phyloP scores from a whole-genome alignment of 768 basidiomycete genomes.

The Lentinula edodes region DNA sequence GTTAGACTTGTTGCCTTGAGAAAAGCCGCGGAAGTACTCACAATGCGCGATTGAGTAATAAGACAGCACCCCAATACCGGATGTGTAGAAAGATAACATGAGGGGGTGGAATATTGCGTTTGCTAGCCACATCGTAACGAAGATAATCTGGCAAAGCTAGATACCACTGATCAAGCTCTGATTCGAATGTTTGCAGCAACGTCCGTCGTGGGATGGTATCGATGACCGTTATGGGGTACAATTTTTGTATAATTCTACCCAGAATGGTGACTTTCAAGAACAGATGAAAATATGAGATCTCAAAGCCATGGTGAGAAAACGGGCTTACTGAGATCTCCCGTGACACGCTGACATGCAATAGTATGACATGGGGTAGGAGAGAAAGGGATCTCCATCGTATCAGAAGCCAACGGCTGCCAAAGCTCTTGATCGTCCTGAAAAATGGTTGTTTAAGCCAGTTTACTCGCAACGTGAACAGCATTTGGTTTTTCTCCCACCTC shows the following conservation, averaged over 20 bases:
- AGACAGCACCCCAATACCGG: conserved; percentile 70
- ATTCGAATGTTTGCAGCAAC: conserved; percentile 52
- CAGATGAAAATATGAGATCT: background rate
- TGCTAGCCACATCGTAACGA: conserved; percentile 51
- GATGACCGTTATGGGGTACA: conserved; percentile 62
- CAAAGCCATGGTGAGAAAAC: conserved; percentile 3
- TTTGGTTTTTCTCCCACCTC: conserved; percentile 30
- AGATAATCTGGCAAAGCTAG: conserved; percentile 61
- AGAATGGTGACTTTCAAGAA: conserved; percentile 50
- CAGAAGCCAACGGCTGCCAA: conserved; percentile 44
- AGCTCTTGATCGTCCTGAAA: conserved; percentile 49
- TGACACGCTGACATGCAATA: conserved; percentile 52
- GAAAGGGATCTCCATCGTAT: conserved; percentile 35
- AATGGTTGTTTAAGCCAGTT: background rate
- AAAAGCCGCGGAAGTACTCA: conserved; percentile 31
- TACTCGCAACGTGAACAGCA: background rate
- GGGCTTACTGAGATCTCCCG: conserved; percentile 52
- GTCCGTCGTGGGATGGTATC: conserved; percentile 42
- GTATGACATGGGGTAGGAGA: conserved; percentile 39
- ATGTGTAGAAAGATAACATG: conserved; percentile 66
- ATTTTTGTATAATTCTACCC: conserved; percentile 57
- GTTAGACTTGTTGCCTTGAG: background rate
- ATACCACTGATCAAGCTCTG: conserved; percentile 69
- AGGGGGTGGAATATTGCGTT: conserved; percentile 50
- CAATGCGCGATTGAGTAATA: conserved; percentile 77